These are phyloP conservation scores for Infundibulicybe gibba DNA, from an alignment of 768 basidiomycete genomes.

Conservation along the genomic window DNA sequence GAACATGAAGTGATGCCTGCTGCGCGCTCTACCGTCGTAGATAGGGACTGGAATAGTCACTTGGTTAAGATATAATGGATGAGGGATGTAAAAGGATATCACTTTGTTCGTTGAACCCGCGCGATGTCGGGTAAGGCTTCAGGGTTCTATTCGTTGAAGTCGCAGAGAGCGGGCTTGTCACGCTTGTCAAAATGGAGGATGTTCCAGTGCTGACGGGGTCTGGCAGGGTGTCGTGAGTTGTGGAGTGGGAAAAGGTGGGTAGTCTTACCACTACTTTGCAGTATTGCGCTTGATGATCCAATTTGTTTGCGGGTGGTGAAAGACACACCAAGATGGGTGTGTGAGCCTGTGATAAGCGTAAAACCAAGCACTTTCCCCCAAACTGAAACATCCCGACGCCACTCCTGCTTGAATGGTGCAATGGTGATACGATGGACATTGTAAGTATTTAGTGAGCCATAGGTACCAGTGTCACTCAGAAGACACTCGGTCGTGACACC, in stretches of 20 bases:
- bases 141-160: too few relatives aligned
- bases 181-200: background rate
- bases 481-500: constrained; percentile 3
- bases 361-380: constrained; percentile 6
- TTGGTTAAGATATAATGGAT: too few relatives aligned
- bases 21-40: too few relatives aligned
- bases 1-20: too few relatives aligned
- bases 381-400: constrained; percentile 2
- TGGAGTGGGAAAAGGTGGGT: background rate
- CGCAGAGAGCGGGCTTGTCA: background rate
- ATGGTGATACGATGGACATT: constrained; percentile 2
- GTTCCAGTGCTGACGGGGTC: background rate
- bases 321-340: background rate
- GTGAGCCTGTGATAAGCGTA: background rate
- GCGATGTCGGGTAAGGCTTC: too few relatives aligned
- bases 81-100: too few relatives aligned
- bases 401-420: constrained; percentile 5
- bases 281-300: too few relatives aligned
- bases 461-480: background rate
- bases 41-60: too few relatives aligned
- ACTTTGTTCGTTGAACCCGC: too few relatives aligned
- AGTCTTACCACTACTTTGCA: background rate
- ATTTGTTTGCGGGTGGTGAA: background rate
- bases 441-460: background rate
- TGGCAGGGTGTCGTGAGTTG: too few relatives aligned